Evolutionary conservation across 2,329 filamentous ascomycete species (phyloP).

Genomic region (Fusarium paranaense): DNA sequence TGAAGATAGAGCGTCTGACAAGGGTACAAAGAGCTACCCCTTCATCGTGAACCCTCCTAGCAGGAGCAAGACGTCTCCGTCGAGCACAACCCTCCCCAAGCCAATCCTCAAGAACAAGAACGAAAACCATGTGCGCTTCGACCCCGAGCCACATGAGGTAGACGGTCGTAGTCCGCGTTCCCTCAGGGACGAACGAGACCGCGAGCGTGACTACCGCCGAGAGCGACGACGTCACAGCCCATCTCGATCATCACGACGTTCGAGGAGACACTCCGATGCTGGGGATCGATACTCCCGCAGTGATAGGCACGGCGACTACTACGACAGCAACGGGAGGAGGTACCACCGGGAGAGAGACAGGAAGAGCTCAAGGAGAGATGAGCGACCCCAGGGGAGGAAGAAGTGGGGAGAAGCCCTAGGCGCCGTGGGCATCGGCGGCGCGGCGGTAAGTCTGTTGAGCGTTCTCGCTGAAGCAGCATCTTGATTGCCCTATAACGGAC

Average conservation of each 20-base stretch:
- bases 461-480: slow-evolving; percentile 69
- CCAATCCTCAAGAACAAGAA: slow-evolving; percentile 73
- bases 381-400: slow-evolving; percentile 56
- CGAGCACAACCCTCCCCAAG: slow-evolving; percentile 59
- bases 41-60: slow-evolving; percentile 52
- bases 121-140: slow-evolving; percentile 67
- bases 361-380: slow-evolving; percentile 52
- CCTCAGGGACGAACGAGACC: slow-evolving; percentile 49
- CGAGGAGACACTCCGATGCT: slow-evolving; percentile 44
- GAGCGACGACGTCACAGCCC: slow-evolving; percentile 35
- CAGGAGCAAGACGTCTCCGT: slow-evolving; percentile 49
- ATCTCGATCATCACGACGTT: slow-evolving; percentile 36
- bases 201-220: slow-evolving; percentile 38
- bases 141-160: slow-evolving; percentile 61
- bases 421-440: slow-evolving; percentile 70
- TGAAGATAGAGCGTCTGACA: slow-evolving; percentile 48
- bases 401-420: slow-evolving; percentile 66
- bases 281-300: slow-evolving; percentile 39
- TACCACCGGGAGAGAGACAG: slow-evolving; percentile 56
- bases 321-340: slow-evolving; percentile 45
- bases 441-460: slow-evolving; percentile 68
- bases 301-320: slow-evolving; percentile 52
- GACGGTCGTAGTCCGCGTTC: slow-evolving; percentile 46
- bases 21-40: slow-evolving; percentile 49
- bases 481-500: slow-evolving; percentile 15